These are phyloP conservation scores for Heliamphora exappendiculata DNA, from an alignment of 148 eudicot species.

Conservation along the genomic window DNA sequence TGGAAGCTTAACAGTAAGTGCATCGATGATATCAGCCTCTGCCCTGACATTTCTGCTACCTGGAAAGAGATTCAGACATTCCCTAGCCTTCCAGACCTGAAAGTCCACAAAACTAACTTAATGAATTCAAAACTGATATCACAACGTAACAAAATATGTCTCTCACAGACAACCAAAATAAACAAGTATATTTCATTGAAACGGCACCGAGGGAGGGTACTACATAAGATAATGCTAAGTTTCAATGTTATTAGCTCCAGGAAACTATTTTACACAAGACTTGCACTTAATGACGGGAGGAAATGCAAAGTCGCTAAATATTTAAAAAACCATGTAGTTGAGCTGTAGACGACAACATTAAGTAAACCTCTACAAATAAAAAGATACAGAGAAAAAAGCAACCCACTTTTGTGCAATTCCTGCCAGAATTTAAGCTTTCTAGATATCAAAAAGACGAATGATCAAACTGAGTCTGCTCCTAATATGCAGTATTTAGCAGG, in stretches of 20 bases:
- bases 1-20: slow-evolving; percentile 82
- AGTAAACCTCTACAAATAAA: background rate
- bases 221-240: background rate
- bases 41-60: slow-evolving; percentile 67
- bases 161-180: background rate
- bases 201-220: background rate
- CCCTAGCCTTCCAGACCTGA: slow-evolving; percentile 98
- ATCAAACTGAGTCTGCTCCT: background rate
- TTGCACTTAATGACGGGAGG: background rate
- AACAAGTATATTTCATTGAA: background rate
- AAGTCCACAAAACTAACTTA: slow-evolving; percentile 17
- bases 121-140: slow-evolving; percentile 5
- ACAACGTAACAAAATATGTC: background rate
- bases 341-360: background rate
- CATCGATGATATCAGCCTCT: slow-evolving; percentile 86
- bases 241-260: background rate
- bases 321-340: background rate
- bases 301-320: background rate
- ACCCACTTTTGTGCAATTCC: background rate
- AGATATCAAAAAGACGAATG: background rate
- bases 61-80: slow-evolving; percentile 82
- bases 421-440: background rate
- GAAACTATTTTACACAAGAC: background rate
- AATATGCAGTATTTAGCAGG: background rate
- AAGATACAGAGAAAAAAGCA: background rate